Percentiles rank a stretch among this genome's conserved stretches.
Conservation (phyloP, 1,139 yeast species). For the Williopsis jadinii region DNA sequence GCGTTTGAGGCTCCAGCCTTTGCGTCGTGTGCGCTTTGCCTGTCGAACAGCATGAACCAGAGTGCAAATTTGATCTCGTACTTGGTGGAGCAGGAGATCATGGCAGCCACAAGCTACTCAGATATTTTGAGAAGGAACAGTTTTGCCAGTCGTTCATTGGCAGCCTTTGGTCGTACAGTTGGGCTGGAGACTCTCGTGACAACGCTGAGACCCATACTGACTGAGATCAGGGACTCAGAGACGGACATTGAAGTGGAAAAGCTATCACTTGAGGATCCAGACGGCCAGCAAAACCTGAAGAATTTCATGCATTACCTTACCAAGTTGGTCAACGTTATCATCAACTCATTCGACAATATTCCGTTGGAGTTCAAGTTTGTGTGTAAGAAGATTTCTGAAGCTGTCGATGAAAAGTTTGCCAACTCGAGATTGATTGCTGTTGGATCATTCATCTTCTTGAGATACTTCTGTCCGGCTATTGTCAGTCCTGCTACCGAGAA, state of each 20-base stretch:
- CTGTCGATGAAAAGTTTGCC: conserved; percentile 62
- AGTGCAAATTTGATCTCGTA: conserved; percentile 50
- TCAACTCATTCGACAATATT: conserved; percentile 45
- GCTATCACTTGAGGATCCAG: conserved; percentile 30
- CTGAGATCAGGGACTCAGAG: conserved; percentile 42
- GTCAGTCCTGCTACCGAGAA: conserved; percentile 78
- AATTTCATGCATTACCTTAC: conserved; percentile 52
- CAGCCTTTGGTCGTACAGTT: conserved; percentile 60
- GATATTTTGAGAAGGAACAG: conserved; percentile 78
- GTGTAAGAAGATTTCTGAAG: conserved; percentile 60
- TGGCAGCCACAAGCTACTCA: conserved; percentile 50
- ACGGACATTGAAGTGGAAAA: conserved; percentile 68
- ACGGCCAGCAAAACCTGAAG: conserved; percentile 37
- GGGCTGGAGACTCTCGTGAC: conserved; percentile 53
- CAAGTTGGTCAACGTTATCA: conserved; percentile 55
- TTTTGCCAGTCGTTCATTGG: conserved; percentile 70
- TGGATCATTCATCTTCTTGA: conserved; percentile 79
- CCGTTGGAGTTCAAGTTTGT: conserved; percentile 74
- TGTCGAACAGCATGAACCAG: conserved; percentile 47
- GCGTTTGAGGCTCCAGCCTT: conserved; percentile 67
- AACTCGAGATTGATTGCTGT: conserved; percentile 61
- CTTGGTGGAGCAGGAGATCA: conserved; percentile 57
- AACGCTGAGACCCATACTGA: conserved; percentile 48
- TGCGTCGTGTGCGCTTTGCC: conserved; percentile 62
- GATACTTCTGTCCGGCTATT: conserved; percentile 87